Evolutionary conservation across 768 basidiomycete genomes (phyloP), one percentile per base, ranked within the genome.

Genomic region (Rhodocollybia butyracea): DNA sequence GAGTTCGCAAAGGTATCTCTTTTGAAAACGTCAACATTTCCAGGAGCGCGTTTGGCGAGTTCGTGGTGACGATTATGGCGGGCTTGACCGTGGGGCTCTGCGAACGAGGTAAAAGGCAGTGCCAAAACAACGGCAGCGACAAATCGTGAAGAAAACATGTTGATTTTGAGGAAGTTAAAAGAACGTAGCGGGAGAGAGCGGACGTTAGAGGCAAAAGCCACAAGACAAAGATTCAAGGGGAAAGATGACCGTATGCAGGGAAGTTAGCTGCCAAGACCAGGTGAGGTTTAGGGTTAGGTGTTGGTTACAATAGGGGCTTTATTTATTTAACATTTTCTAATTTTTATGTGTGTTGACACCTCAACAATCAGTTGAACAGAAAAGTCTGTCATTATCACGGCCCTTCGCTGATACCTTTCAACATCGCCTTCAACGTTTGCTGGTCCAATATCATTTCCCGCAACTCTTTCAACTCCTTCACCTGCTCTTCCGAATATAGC

Each of bases 401-500:
- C 26, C 47, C 38, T 19, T 29, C 60, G 36, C 54, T 59, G 21
- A 63, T 43, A 12, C 46, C 50, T 13, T 39, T 54, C 54, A 64
- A 56, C 32, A 62, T 51, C 22, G 41, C 61, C 51, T 48, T 60
- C 43, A 64, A 47, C n/a, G 47, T 53, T 29, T 29, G 30, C 17
- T 39, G 36, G 26, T 57, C 52, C 43, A 64, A 26, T 10, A 59
- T 30, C 19, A 15, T 51, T 40, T 38, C 22, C 22, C 59, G 32
- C 42, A 71, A 62, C 56, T 72, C 74, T 62, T 71, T 73, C 61
- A 84, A 58, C 15, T 60, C 67, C 31, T 68, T 66, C 38, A 68
- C 45, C 64, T 68, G 56, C 71, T 61, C 50, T 59, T 66, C 2
- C 74, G 51, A 41, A 22, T 53, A 53, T 31, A 53, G 19, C n/a